phyloP scores from a whole-genome alignment of 768 basidiomycete species.

The Suillus subluteus region DNA sequence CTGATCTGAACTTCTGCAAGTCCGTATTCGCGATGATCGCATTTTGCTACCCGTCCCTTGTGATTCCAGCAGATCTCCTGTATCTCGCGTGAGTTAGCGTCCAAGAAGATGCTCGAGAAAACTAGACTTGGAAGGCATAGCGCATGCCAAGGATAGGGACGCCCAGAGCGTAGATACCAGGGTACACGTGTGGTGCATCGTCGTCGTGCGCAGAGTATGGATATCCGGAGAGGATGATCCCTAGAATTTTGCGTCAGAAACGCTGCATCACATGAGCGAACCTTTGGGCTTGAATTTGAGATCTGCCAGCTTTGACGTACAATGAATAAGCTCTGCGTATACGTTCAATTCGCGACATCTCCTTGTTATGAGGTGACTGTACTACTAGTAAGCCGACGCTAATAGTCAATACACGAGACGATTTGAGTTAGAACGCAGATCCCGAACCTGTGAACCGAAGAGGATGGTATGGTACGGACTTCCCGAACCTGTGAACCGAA shows the following conservation, averaged over 20 bases:
- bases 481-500: slow-evolving; percentile 99
- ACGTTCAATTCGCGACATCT: slow-evolving; percentile 97
- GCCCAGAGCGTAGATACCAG: slow-evolving; percentile 82
- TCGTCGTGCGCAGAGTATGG: slow-evolving; percentile 97
- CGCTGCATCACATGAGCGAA: slow-evolving; percentile 29
- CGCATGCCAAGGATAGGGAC: slow-evolving; percentile 96
- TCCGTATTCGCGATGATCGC: slow-evolving; percentile 95
- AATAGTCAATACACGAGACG: background rate
- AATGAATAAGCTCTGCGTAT: slow-evolving; percentile 97
- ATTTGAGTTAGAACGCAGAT: background rate
- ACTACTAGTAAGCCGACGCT: slow-evolving; percentile 49
- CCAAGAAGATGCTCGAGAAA: background rate
- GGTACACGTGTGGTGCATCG: slow-evolving; percentile 93
- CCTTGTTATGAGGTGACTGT: slow-evolving; percentile 96
- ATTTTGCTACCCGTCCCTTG: slow-evolving; percentile 82
- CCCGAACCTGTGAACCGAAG: too few relatives aligned
- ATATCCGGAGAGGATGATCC: slow-evolving; percentile 96
- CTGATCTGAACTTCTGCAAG: slow-evolving; percentile 80
- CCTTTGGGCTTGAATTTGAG: slow-evolving; percentile 95
- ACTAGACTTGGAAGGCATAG: slow-evolving; percentile 87
- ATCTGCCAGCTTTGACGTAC: slow-evolving; percentile 88
- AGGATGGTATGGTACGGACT: too few relatives aligned
- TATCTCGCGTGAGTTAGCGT: background rate
- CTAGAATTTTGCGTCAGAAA: slow-evolving; percentile 38
- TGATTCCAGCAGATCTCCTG: slow-evolving; percentile 94